phyloP scores from a whole-genome alignment of 257 asterid genomes.

The Jaltomata sinuosa region DNA sequence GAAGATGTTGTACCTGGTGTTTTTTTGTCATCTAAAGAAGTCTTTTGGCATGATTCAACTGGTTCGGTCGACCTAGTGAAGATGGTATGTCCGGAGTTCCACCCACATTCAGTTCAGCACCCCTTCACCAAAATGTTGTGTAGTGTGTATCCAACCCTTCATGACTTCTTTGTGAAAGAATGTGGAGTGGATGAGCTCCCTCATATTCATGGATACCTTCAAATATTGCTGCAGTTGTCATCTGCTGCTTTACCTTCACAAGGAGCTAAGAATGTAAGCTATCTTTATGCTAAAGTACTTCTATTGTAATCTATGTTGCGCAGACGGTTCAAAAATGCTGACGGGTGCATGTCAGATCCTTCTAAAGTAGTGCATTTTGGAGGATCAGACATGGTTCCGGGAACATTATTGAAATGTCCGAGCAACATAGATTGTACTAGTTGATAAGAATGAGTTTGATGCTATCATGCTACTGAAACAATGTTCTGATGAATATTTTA shows the following conservation, averaged over 20 bases:
- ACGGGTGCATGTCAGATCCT: background rate
- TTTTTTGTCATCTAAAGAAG: constrained; percentile 60
- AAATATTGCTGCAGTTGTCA: constrained; percentile 63
- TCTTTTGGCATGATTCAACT: constrained; percentile 70
- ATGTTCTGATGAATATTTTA: background rate
- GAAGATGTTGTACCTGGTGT: constrained; percentile 63
- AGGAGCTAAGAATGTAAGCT: constrained; percentile 65
- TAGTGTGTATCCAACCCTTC: constrained; percentile 62
- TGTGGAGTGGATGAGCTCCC: constrained; percentile 78
- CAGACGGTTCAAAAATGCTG: background rate
- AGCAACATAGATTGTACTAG: background rate
- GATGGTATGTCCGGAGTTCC: constrained; percentile 21
- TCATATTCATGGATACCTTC: constrained; percentile 61
- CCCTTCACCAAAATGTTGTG: constrained; percentile 36
- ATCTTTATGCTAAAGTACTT: constrained; percentile 3
- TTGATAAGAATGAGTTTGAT: background rate
- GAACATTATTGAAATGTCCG: background rate
- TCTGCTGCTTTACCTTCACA: constrained; percentile 54
- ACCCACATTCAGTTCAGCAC: constrained; percentile 14
- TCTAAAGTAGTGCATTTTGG: background rate
- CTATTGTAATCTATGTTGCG: background rate
- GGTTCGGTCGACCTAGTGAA: constrained; percentile 39
- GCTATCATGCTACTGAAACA: background rate
- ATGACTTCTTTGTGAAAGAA: constrained; percentile 74
- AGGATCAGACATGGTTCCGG: background rate